phyloP scores from a whole-genome alignment of 1,139 yeast genomes.

The Saccharomyces hybrid region DNA sequence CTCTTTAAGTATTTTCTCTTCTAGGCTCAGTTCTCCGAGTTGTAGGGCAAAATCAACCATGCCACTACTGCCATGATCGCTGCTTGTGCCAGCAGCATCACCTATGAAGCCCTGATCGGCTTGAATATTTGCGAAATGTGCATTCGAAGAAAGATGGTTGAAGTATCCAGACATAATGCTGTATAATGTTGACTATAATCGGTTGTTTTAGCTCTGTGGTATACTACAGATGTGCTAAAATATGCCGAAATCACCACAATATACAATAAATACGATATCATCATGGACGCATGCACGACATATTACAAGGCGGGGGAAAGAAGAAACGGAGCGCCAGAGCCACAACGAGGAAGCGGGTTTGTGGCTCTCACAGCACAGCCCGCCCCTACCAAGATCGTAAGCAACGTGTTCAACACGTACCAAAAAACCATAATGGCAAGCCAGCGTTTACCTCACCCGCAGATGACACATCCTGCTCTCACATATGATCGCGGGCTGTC shows the following conservation, averaged over 20 bases:
- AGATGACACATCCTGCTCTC: not conserved
- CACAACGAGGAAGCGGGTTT: not conserved
- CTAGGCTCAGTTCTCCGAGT: not conserved
- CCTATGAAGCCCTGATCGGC: not conserved
- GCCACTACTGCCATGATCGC: not conserved
- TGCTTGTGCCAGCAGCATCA: not conserved
- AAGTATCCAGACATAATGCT: not conserved
- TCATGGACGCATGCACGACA: not conserved
- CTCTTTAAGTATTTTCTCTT: not conserved
- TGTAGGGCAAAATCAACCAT: not conserved
- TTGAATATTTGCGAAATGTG: not conserved
- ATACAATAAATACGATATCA: not conserved
- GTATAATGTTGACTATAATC: not conserved
- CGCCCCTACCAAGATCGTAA: not conserved
- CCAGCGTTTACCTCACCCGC: not conserved
- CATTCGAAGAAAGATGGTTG: not conserved
- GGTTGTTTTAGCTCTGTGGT: not conserved
- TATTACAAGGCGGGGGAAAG: not conserved
- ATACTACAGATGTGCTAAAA: not conserved
- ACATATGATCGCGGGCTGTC: not conserved
- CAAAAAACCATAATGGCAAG: not conserved
- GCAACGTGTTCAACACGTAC: not conserved
- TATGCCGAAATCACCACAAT: not conserved
- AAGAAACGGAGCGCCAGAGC: not conserved
- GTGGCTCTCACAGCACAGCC: not conserved